Evolutionary conservation across 2,329 filamentous ascomycete species (phyloP), one percentile per base, ranked within the genome.

Genomic region (Daldinia sp.): DNA sequence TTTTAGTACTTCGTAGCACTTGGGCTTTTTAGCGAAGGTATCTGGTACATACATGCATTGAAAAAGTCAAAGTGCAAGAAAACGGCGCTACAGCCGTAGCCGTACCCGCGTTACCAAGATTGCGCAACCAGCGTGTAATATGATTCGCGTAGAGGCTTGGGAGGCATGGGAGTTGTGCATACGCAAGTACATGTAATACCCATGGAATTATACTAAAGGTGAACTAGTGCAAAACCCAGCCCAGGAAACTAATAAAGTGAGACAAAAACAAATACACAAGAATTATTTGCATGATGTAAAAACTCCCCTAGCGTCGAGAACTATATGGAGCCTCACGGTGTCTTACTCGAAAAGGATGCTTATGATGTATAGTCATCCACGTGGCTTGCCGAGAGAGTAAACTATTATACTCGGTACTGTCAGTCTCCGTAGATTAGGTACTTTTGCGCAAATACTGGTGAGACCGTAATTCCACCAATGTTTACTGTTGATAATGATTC

Each of bases 1-100:
- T 71, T 71, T 64, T 57, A 42, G 68, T 71, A 64, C 68, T 28
- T 63, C 68, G 62, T 66, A 35, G 57, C 28, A 68, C 65, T 35
- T 56, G n/a, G 23, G 7, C 10, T 9, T 9, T 9, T 33, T 46
- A 26, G 12, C 12, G 2, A 2, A 46, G 20, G 42, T 44, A 44
- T n/a, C 46, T 9, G 30, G 30, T 33, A 33, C 30, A 33, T 33
- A 33, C 30, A 33, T 33, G 9, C 30, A 1, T 33, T 3, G 4
- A 33, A 33, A 33, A 33, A 33, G 30, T 6, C 6, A 33, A 33
- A 33, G 20, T 10, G 6, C 30, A 37, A 37, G 3, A 13, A 13
- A 66, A 59, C 55, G 57, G 51, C 56, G 28, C 57, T 61, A 64
- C 58, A 53, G 18, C 35, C 20, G 44, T 23, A 53, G 18, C 35